Evolutionary conservation across 495 filamentous ascomycete species (phyloP).

Genomic region (Alectoria sarmentosa): DNA sequence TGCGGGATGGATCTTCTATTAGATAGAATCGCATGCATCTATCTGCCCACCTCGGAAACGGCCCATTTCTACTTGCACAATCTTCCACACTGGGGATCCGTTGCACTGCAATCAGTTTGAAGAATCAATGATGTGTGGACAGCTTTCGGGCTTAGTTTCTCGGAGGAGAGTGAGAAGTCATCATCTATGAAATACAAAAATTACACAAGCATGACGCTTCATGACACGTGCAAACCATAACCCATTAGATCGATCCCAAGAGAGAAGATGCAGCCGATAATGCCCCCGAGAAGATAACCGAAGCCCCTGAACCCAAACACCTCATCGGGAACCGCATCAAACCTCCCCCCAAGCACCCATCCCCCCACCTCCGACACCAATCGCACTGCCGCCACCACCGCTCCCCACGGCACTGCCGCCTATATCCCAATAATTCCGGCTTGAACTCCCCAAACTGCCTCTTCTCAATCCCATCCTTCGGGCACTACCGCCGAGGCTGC

Average conservation of each 20-base stretch:
- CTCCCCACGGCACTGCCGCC: conserved; percentile 61
- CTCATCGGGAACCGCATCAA: conserved; percentile 26
- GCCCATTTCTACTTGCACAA: too few relatives aligned
- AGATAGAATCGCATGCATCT: not conserved
- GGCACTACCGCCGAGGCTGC: conserved; percentile 70
- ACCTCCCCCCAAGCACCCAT: conserved; percentile 73
- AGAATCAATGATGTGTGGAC: too few relatives aligned
- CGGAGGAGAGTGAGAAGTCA: not conserved
- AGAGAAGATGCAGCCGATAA: not conserved
- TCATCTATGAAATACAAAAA: not conserved
- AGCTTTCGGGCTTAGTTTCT: too few relatives aligned
- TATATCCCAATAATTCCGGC: conserved; percentile 78
- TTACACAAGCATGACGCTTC: not conserved
- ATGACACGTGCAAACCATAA: not conserved
- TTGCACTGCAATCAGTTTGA: too few relatives aligned
- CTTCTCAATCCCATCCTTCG: conserved; percentile 51
- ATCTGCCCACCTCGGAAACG: too few relatives aligned
- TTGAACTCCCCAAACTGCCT: conserved; percentile 49
- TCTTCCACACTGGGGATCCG: too few relatives aligned
- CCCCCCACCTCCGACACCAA: conserved; percentile 42
- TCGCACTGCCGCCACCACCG: conserved; percentile 44
- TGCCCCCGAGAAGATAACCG: not conserved
- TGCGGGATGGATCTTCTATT: conserved; percentile 5
- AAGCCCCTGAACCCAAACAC: not conserved
- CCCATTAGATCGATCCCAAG: not conserved